Conservation (phyloP, 768 basidiomycete genomes). For the Gymnopilus dilepis region DNA sequence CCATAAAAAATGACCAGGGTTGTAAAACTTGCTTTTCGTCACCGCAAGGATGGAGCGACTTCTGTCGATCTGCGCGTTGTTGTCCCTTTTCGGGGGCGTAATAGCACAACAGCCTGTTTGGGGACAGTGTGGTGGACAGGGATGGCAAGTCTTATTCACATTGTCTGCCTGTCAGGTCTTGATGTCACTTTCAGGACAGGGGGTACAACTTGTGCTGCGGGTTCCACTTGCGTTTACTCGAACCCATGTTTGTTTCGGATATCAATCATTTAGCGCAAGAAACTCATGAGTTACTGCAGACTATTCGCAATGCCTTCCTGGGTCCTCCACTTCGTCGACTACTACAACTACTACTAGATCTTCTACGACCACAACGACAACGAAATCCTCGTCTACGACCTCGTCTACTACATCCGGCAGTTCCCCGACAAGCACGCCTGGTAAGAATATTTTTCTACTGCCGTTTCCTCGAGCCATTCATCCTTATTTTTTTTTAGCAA, state of each 20-base stretch:
- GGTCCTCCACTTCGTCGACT: conserved; percentile 33
- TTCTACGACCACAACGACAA: conserved; percentile 31
- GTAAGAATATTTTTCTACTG: conserved; percentile 6
- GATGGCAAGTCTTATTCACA: conserved; percentile 43
- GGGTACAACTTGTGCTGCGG: conserved; percentile 51
- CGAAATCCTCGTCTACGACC: conserved; percentile 31
- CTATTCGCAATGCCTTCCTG: conserved; percentile 57
- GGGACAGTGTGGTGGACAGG: conserved; percentile 55
- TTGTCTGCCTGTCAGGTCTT: neutral
- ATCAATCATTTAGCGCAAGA: neutral
- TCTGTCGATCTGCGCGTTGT: conserved; percentile 24
- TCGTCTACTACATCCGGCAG: conserved; percentile 26
- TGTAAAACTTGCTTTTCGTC: neutral
- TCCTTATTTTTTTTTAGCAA: conserved; percentile 29
- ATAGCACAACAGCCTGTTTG: conserved; percentile 47
- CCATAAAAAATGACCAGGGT: neutral
- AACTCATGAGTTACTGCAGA: conserved; percentile 30
- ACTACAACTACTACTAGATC: conserved; percentile 29
- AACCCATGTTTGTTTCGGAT: conserved; percentile 45
- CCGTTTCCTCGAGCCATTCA: too few species aligned
- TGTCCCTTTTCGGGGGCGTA: conserved; percentile 29
- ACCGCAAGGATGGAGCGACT: conserved; percentile 13
- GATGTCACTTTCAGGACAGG: conserved; percentile 46
- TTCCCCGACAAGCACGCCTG: conserved; percentile 27
- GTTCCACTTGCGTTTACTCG: conserved; percentile 46